Evolutionary conservation across 192 early-diverging fungal genomes (phyloP), one percentile per base, ranked within the genome.

Genomic region (Coemansia sp.): DNA sequence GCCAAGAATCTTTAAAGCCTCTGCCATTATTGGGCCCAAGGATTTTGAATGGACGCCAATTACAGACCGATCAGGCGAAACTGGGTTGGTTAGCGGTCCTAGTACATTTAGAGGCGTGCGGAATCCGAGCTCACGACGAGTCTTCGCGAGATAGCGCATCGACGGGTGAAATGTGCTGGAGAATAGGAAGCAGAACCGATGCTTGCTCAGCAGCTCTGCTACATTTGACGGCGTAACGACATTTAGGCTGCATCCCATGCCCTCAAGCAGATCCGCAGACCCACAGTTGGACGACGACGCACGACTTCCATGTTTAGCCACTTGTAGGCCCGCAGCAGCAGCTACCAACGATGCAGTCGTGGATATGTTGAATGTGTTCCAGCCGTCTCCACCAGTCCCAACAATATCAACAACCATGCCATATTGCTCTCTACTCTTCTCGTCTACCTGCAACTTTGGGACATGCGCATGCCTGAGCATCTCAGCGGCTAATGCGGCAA

Each of bases 381-480:
- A 92, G n/a, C 95, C 95, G 81, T 98, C 97, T 8, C 97, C 97
- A n/a, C 97, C 97, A 1, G 97, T 98, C 5, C 97, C 97, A 3
- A 98, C 94, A 74, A 97, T 95, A 67, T 98, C 95, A 3, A 89
- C 88, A 7, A 93, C 65, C 25, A 66, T 54, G 28, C 69, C 49
- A 80, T 76, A 27, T 63, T 83, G 49, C 69, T 76, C 23, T 73
- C 67, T 67, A 24, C 12, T 10, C 53, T 79, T 71, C 1, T 64
- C 59, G 25, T 86, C 68, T 0, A 68, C 53, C 5, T 78, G 74
- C 32, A 90, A 82, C 26, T 76, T 54, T 6, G 94, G 80, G 6
- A 69, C 70, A 7, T 86, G 61, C 0, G 92, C 90, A 54, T 88
- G 84, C 16, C 83, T 78, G 47, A 88, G 85, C 88, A 94, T 89